phyloP scores from a whole-genome alignment of 139 green algal genomes.

The Trebouxia sp. region DNA sequence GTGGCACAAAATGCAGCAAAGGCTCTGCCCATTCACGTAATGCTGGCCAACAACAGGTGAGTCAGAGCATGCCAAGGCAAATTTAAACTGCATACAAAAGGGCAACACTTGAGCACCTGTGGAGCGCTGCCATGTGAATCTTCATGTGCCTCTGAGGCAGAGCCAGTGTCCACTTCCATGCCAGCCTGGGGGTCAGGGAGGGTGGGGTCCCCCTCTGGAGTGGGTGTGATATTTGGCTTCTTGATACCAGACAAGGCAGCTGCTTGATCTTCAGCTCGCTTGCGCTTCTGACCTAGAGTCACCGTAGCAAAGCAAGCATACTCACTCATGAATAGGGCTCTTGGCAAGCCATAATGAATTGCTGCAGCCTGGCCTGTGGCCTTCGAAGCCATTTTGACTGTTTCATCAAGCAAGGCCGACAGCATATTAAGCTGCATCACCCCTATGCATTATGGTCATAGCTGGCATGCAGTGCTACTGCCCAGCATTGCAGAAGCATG shows the following conservation, averaged over 20 bases:
- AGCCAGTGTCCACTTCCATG: too few species aligned
- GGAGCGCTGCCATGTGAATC: neutral
- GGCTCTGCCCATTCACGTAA: too few species aligned
- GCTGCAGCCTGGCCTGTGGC: neutral
- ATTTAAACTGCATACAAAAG: neutral
- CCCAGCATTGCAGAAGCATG: too few species aligned
- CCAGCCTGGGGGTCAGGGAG: neutral
- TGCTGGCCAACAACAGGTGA: neutral
- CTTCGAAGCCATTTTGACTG: neutral
- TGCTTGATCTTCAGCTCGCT: slow-evolving; percentile 13
- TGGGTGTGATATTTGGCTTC: neutral
- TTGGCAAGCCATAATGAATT: neutral
- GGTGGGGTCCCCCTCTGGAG: neutral
- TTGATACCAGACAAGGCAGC: neutral
- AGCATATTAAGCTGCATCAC: neutral
- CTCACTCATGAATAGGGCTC: neutral
- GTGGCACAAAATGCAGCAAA: neutral
- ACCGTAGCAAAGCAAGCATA: neutral
- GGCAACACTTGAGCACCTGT: neutral
- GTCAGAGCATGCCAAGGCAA: neutral
- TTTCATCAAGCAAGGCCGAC: neutral
- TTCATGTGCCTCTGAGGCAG: neutral
- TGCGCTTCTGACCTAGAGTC: slow-evolving; percentile 19
- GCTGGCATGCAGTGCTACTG: neutral
- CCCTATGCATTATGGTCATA: neutral